phyloP scores from a whole-genome alignment of 2,329 filamentous ascomycete genomes.

The Hymenoscyphus fructigenus region DNA sequence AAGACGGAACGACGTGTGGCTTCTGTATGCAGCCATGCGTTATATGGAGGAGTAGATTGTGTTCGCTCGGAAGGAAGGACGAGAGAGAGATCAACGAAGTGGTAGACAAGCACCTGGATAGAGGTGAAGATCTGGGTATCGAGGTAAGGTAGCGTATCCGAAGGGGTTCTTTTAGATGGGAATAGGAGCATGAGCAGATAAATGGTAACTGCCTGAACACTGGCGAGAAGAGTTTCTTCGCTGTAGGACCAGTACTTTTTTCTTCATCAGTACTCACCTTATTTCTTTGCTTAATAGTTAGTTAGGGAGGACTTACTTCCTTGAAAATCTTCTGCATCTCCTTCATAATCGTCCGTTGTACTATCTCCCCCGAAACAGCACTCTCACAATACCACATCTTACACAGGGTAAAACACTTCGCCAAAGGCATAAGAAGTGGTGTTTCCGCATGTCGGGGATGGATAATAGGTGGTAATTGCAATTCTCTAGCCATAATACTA shows the following conservation, averaged over 20 bases:
- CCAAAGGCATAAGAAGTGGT: conserved; percentile 33
- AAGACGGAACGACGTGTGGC: conserved; percentile 49
- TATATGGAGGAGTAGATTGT: conserved; percentile 37
- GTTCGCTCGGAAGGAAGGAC: conserved; percentile 37
- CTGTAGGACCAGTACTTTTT: conserved; percentile 38
- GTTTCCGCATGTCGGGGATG: conserved; percentile 31
- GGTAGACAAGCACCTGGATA: conserved; percentile 36
- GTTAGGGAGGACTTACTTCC: conserved; percentile 31
- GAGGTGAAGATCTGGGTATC: conserved; percentile 34
- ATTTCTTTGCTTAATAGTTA: no score
- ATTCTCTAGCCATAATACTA: conserved; percentile 40
- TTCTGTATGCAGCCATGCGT: conserved; percentile 49
- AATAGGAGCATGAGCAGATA: conserved; percentile 42
- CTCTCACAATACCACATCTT: conserved; percentile 41
- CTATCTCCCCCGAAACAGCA: conserved; percentile 33
- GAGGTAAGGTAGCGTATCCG: conserved; percentile 24
- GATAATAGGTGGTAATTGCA: conserved; percentile 40
- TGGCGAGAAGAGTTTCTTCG: conserved; percentile 37
- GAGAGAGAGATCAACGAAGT: conserved; percentile 37
- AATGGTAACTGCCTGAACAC: conserved; percentile 40
- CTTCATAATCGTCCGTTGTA: conserved; percentile 36
- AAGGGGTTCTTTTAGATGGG: conserved; percentile 29
- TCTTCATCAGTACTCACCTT: no score
- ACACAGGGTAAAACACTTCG: conserved; percentile 39
- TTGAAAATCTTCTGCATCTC: conserved; percentile 38